A percentile compares a stretch with the other conserved stretches of the same genome.
Conservation (phyloP, 768 basidiomycete genomes). For the Suillus paluster region DNA sequence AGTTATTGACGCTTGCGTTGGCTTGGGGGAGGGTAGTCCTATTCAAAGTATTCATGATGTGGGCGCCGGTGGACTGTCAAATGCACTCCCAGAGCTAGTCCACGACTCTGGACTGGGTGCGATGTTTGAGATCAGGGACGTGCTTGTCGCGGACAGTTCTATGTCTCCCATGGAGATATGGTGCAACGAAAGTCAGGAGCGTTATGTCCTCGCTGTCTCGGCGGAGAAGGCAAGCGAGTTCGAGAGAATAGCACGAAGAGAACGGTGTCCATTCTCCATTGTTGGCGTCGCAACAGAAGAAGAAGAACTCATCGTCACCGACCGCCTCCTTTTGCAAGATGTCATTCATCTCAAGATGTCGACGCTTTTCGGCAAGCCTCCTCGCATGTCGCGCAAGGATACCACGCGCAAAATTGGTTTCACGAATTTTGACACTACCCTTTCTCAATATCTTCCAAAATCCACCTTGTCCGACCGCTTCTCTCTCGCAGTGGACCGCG, state of each 20-base stretch:
- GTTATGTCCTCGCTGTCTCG: slow-evolving; percentile 92
- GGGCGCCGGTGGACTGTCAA: slow-evolving; percentile 95
- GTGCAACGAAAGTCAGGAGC: slow-evolving; percentile 99
- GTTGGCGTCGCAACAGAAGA: slow-evolving; percentile 87
- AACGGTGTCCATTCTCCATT: slow-evolving; percentile 91
- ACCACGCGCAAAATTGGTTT: slow-evolving; percentile 45
- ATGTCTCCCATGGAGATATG: slow-evolving; percentile 99
- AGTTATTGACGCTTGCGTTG: slow-evolving; percentile 91
- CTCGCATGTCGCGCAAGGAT: slow-evolving; percentile 85
- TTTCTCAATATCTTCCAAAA: slow-evolving; percentile 67
- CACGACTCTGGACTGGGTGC: slow-evolving; percentile 96
- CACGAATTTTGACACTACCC: slow-evolving; percentile 69
- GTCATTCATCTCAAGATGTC: slow-evolving; percentile 93
- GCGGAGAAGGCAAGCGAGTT: slow-evolving; percentile 66
- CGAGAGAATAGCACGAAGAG: slow-evolving; percentile 78
- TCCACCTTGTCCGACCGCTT: slow-evolving; percentile 52
- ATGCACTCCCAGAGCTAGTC: slow-evolving; percentile 95
- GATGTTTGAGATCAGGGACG: slow-evolving; percentile 89
- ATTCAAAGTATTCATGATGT: slow-evolving; percentile 98
- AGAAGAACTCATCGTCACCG: slow-evolving; percentile 87
- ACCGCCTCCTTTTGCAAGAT: slow-evolving; percentile 75
- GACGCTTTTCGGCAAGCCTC: slow-evolving; percentile 95
- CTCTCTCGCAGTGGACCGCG: slow-evolving; percentile 70
- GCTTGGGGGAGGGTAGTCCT: slow-evolving; percentile 62
- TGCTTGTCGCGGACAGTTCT: slow-evolving; percentile 87